A percentile compares a stretch with the other conserved stretches of the same genome.
phyloP scores from a whole-genome alignment of 768 basidiomycete species.

The Kwoniella sp. region DNA sequence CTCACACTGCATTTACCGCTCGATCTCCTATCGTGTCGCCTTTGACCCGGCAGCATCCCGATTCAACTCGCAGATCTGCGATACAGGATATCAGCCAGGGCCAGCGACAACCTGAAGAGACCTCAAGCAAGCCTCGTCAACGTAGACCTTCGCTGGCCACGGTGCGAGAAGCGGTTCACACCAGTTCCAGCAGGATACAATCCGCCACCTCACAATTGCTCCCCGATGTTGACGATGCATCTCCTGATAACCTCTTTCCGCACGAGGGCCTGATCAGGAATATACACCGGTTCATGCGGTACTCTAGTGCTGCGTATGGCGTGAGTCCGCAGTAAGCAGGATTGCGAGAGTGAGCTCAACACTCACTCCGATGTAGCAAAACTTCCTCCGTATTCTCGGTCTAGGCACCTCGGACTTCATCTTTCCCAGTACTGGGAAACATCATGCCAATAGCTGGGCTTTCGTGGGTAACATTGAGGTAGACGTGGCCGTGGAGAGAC shows the following conservation, averaged over 20 bases:
- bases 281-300: constrained; percentile 49
- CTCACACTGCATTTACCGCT: too few species aligned
- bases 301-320: constrained; percentile 44
- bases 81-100: too few species aligned
- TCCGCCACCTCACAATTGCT: constrained; percentile 7
- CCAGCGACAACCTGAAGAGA: too few species aligned
- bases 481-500: not conserved
- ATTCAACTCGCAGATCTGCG: too few species aligned
- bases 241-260: constrained; percentile 25
- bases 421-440: constrained; percentile 46
- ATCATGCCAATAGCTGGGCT: constrained; percentile 46
- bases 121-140: not conserved
- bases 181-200: constrained; percentile 7
- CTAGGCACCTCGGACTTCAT: constrained; percentile 47
- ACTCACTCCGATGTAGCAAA: constrained; percentile 27
- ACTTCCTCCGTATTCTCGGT: constrained; percentile 48
- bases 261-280: constrained; percentile 40
- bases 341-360: not conserved
- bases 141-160: constrained; percentile 8
- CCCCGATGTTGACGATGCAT: constrained; percentile 4
- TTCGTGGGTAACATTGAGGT: constrained; percentile 26
- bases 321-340: constrained; percentile 13
- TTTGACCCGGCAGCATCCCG: too few species aligned
- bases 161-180: constrained; percentile 8
- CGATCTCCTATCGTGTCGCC: too few species aligned